Conservation (phyloP, 805 yeast genomes). For the Teunomyces gatunensis region DNA sequence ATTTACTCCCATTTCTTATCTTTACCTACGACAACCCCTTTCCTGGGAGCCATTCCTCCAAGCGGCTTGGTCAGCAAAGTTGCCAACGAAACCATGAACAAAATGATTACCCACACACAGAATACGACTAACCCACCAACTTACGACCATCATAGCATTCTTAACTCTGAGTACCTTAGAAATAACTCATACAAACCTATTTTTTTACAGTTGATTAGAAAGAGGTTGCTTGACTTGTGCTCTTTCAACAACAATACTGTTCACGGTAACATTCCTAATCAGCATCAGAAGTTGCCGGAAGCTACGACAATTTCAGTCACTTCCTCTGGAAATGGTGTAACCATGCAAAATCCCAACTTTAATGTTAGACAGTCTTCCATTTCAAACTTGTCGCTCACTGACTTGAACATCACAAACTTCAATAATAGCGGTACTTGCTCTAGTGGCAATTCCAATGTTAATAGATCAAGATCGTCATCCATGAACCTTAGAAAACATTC, state of each 20-base stretch:
- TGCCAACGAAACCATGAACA: slow-evolving; percentile 40
- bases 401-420: slow-evolving; percentile 34
- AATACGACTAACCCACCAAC: slow-evolving; percentile 15
- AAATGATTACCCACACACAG: slow-evolving; percentile 18
- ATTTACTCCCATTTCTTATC: slow-evolving; percentile 34
- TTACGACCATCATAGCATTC: slow-evolving; percentile 34
- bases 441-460: slow-evolving; percentile 12
- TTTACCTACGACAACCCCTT: slow-evolving; percentile 46
- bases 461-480: slow-evolving; percentile 37
- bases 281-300: slow-evolving; percentile 17
- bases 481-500: slow-evolving; percentile 42
- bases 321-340: slow-evolving; percentile 10
- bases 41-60: slow-evolving; percentile 42
- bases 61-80: slow-evolving; percentile 43
- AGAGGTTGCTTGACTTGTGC: slow-evolving; percentile 40
- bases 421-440: slow-evolving; percentile 14
- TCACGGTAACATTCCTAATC: background rate
- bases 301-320: slow-evolving; percentile 23
- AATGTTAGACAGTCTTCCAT: slow-evolving; percentile 37
- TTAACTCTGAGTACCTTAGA: slow-evolving; percentile 29
- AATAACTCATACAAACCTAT: slow-evolving; percentile 36
- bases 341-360: slow-evolving; percentile 8
- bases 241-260: slow-evolving; percentile 15
- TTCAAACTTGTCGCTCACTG: slow-evolving; percentile 40
- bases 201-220: slow-evolving; percentile 40